These are phyloP conservation scores for Cyclocybe aegerita DNA, from an alignment of 768 basidiomycete species.

Conservation along the genomic window DNA sequence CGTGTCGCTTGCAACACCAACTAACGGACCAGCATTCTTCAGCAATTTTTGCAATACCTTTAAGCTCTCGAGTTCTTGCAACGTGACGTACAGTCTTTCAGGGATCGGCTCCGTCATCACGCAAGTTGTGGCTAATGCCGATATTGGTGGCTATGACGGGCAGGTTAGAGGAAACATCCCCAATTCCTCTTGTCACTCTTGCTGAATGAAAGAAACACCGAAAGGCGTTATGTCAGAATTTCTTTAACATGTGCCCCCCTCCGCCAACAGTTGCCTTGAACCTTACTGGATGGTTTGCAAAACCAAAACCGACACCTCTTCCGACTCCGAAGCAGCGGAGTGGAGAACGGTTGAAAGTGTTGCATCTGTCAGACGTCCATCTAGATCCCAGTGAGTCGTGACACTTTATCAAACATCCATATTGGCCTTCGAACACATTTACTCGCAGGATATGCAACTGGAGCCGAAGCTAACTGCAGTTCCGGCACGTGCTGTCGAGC, in stretches of 20 bases:
- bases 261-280: constrained; percentile 62
- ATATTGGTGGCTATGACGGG: constrained; percentile 73
- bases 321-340: constrained; percentile 58
- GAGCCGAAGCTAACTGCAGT: constrained; percentile 73
- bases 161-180: constrained; percentile 41
- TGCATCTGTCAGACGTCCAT: constrained; percentile 80
- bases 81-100: constrained; percentile 42
- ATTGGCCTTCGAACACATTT: background rate
- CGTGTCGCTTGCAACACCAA: constrained; percentile 60
- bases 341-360: constrained; percentile 65
- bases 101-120: constrained; percentile 62
- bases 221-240: constrained; percentile 58
- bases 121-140: constrained; percentile 69
- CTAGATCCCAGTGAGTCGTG: constrained; percentile 61
- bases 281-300: constrained; percentile 68
- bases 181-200: background rate
- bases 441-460: constrained; percentile 59
- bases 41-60: constrained; percentile 59
- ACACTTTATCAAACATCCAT: constrained; percentile 1
- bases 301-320: constrained; percentile 71
- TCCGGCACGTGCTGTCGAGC: constrained; percentile 63
- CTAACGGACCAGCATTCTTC: constrained; percentile 55
- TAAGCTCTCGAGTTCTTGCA: constrained; percentile 52
- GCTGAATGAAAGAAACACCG: background rate
- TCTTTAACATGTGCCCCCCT: constrained; percentile 52